Conservation (phyloP, 2,329 filamentous ascomycete species). For the Colletotrichum tropicale region DNA sequence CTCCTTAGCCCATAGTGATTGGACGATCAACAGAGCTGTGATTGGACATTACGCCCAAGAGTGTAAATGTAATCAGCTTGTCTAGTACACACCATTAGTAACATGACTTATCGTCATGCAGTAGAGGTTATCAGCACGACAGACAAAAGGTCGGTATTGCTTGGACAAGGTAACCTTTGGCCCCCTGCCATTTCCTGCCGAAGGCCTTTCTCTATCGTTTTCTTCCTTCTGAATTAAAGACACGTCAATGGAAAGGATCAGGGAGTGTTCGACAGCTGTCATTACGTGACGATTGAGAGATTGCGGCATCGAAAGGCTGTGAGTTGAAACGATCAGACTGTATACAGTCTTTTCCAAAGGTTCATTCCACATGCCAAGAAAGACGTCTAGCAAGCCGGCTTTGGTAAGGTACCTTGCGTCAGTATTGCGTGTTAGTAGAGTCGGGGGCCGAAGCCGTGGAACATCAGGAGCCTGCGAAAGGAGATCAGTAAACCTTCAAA, state of each 20-base stretch:
- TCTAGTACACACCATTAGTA: accelerated
- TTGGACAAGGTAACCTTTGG: too few species aligned
- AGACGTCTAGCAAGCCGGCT: neutral
- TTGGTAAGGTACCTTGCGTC: neutral
- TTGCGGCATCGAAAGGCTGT: neutral
- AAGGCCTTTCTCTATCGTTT: neutral
- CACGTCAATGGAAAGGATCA: accelerated
- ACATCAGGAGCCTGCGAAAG: too few species aligned
- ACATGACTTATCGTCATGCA: accelerated
- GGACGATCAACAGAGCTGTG: neutral
- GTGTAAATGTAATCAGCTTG: accelerated
- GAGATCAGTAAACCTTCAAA: too few species aligned
- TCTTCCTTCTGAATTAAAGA: accelerated
- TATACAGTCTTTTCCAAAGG: neutral
- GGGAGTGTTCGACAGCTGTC: neutral
- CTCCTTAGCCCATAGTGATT: neutral
- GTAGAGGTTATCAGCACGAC: neutral
- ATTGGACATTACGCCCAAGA: accelerated
- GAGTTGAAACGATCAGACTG: neutral
- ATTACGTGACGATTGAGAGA: neutral
- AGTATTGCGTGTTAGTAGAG: neutral
- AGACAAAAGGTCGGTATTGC: neutral
- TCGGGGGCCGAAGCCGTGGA: too few species aligned
- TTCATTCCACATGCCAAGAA: neutral
- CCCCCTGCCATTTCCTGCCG: accelerated